phyloP scores from a whole-genome alignment of 805 yeast species.

The Brettanomyces nanus region DNA sequence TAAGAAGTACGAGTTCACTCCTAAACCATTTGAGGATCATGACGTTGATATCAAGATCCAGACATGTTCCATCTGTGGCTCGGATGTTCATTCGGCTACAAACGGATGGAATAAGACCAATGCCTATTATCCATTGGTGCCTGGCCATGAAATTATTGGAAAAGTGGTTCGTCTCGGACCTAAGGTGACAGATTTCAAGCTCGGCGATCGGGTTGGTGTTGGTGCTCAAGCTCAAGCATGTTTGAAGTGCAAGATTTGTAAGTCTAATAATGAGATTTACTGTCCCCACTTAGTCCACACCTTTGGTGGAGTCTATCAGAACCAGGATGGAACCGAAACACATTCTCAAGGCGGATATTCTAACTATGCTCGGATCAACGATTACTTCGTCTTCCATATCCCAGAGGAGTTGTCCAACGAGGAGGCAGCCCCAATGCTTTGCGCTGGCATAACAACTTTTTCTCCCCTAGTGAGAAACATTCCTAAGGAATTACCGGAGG shows the following conservation, averaged over 20 bases:
- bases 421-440: constrained; percentile 62
- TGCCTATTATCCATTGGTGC: constrained; percentile 26
- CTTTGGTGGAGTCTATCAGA: constrained; percentile 24
- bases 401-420: constrained; percentile 47
- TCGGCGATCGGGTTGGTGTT: constrained; percentile 74
- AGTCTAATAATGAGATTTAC: constrained; percentile 37
- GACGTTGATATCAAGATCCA: constrained; percentile 39
- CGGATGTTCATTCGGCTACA: constrained; percentile 45
- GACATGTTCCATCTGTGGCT: constrained; percentile 51
- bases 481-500: constrained; percentile 22
- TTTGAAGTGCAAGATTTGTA: constrained; percentile 50
- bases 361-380: constrained; percentile 56
- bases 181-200: constrained; percentile 39
- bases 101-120: constrained; percentile 39
- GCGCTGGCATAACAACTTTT: constrained; percentile 71
- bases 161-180: constrained; percentile 50
- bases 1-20: constrained; percentile 22
- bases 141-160: constrained; percentile 64
- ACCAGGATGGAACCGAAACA: constrained; percentile 20
- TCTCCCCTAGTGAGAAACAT: constrained; percentile 51
- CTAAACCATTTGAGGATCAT: constrained; percentile 29
- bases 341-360: constrained; percentile 60
- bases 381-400: constrained; percentile 53
- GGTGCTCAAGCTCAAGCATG: constrained; percentile 68
- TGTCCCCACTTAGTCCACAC: constrained; percentile 30